A percentile compares a stretch with the other conserved stretches of the same genome.
phyloP scores from a whole-genome alignment of 352 stramenopile species.

The Phytophthora capsici region DNA sequence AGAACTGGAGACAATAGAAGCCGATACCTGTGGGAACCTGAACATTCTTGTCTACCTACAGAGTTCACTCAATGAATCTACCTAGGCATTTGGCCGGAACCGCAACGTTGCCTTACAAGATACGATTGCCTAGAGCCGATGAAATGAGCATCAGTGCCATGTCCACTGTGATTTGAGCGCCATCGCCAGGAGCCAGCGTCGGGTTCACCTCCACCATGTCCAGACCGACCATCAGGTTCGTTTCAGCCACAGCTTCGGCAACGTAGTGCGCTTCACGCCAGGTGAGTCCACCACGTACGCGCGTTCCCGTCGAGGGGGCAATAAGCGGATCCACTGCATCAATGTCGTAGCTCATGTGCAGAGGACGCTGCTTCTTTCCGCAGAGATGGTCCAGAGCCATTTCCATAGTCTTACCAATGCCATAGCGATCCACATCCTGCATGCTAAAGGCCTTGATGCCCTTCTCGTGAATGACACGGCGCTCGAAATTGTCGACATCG shows the following conservation, averaged over 20 bases:
- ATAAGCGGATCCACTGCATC: slow-evolving; percentile 96
- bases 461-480: slow-evolving; percentile 90
- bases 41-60: slow-evolving; percentile 1
- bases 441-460: slow-evolving; percentile 97
- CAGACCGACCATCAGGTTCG: slow-evolving; percentile 86
- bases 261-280: slow-evolving; percentile 98
- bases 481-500: slow-evolving; percentile 94
- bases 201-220: slow-evolving; percentile 98
- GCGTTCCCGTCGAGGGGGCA: slow-evolving; percentile 96
- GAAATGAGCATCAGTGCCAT: slow-evolving; percentile 93
- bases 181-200: slow-evolving; percentile 85
- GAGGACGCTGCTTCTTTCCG: slow-evolving; percentile 84
- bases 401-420: slow-evolving; percentile 97
- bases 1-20: too few species aligned
- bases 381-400: slow-evolving; percentile 95
- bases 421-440: slow-evolving; percentile 96
- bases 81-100: background rate
- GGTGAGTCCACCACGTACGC: slow-evolving; percentile 94
- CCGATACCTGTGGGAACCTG: background rate
- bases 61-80: background rate
- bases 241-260: slow-evolving; percentile 92
- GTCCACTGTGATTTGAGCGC: slow-evolving; percentile 93
- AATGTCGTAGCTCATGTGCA: slow-evolving; percentile 99
- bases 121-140: slow-evolving; percentile 93
- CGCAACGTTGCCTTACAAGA: slow-evolving; percentile 61